These are phyloP conservation scores for Blastocystis sp. DNA, from an alignment of 352 stramenopile species.

Conservation along the genomic window DNA sequence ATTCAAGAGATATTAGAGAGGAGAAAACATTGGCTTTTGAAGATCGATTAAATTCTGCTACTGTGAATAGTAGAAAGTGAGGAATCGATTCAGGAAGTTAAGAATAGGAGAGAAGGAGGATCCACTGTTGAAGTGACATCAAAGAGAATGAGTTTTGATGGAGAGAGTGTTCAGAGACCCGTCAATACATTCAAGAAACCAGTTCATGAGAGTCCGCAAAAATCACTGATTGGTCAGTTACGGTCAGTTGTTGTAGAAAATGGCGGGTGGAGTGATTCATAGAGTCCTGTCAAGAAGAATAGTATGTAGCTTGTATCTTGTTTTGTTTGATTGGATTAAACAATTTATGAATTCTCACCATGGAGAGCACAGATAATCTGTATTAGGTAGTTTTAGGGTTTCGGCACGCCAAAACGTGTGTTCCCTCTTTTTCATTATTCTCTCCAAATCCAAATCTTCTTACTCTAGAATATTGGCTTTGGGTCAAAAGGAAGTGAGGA, in stretches of 20 bases:
- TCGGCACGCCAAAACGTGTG: not conserved
- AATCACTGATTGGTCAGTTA: constrained; percentile 31
- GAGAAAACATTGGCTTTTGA: not conserved
- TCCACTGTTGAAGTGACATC: not conserved
- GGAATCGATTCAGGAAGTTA: not conserved
- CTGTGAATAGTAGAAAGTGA: not conserved
- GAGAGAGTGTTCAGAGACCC: not conserved
- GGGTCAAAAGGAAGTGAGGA: not conserved
- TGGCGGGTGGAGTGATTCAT: not conserved
- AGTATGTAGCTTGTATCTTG: not conserved
- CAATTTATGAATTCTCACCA: too few species aligned
- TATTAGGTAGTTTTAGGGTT: too few species aligned
- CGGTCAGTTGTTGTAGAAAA: not conserved
- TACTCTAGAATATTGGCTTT: not conserved
- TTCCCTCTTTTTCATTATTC: not conserved
- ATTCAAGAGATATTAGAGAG: not conserved
- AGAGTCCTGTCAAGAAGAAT: constrained; percentile 40
- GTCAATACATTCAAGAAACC: constrained; percentile 9
- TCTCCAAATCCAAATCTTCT: not conserved
- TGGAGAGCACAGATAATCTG: too few species aligned
- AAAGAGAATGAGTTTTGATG: not conserved
- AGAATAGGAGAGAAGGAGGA: not conserved
- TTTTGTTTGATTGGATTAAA: not conserved
- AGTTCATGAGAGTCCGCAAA: constrained; percentile 23
- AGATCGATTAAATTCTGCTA: not conserved